Evolutionary conservation across 225 moss, liverwort and hornwort species (phyloP), one percentile per base, ranked within the genome.

Genomic region (Marchantia paleacea): DNA sequence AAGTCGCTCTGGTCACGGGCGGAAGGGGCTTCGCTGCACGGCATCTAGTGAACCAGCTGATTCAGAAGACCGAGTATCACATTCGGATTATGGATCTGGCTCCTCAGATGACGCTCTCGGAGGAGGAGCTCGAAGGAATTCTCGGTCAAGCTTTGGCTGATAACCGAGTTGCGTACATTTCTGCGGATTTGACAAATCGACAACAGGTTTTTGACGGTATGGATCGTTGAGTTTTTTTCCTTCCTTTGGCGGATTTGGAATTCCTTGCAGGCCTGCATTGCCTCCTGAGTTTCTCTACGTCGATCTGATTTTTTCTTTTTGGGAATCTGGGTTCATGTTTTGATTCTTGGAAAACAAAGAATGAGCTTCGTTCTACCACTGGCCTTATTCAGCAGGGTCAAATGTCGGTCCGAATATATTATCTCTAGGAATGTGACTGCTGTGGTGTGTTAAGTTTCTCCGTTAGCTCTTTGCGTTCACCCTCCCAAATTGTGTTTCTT

Each of bases 11-110:
- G 82, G 93, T 99, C 80, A 94, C 95, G 22, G 97, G 97, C 15
- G 97, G 97, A 52, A 85, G 95, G 60, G 97, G 97, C n/a, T 95
- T 99, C 28, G 85, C 82, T 0, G 97, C 87, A 12, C 89, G 85
- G 74, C 89, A 86, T 71, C 55, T 95, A 83, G 95, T 99, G 78
- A 83, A 84, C 77, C 88, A 92, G 85, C 81, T 95, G 79, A 81
- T 95, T 79, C 84, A 90, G 80, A 89, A 87, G 54, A 90, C 83
- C 12, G 87, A 89, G 18, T 95, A 85, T 1, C 81, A 85, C 1
- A 87, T 99, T 0, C 81, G 91, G 39, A 92, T 99, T 62, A 72
- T 91, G 86, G 97, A 99, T 88, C 81, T 99, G 76, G 92, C 89
- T 18, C 93, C 95, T 22, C 81, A 84, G 78, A 85, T 99, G 24